Percentiles rank a stretch among this genome's conserved stretches.
Evolutionary conservation across 2,329 filamentous ascomycete genomes (phyloP).

Genomic region (Grosmannia serpens): DNA sequence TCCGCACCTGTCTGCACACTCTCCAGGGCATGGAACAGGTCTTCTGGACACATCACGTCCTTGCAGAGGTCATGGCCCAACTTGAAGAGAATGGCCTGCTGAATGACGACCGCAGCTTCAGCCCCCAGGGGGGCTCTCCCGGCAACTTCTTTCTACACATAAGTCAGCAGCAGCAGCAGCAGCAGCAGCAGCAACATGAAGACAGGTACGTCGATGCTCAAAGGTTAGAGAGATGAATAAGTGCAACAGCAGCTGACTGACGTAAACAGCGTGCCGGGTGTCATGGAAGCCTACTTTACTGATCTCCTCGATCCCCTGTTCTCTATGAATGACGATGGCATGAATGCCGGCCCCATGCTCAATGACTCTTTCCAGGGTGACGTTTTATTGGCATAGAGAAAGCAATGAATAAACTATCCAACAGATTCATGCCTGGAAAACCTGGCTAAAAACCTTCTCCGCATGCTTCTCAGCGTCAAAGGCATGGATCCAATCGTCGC

Average conservation of each 20-base stretch:
- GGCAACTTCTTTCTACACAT: constrained; percentile 12
- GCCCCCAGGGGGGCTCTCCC: constrained; percentile 10
- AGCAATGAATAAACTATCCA: background rate
- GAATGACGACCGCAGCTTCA: constrained; percentile 11
- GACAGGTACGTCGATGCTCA: background rate
- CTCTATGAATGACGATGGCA: constrained; percentile 4
- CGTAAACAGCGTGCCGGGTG: constrained; percentile 6
- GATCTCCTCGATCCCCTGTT: constrained; percentile 13
- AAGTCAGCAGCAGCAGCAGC: constrained; percentile 9
- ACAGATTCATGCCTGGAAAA: constrained; percentile 14
- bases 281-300: constrained; percentile 14
- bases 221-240: background rate
- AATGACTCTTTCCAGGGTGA: constrained; percentile 6
- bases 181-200: background rate
- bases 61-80: constrained; percentile 17
- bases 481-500: constrained; percentile 37
- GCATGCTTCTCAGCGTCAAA: constrained; percentile 34
- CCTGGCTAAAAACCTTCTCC: constrained; percentile 24
- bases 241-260: background rate
- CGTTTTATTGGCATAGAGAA: background rate
- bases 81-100: constrained; percentile 14
- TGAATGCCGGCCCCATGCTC: constrained; percentile 2
- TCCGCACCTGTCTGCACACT: constrained; percentile 12
- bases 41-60: constrained; percentile 14
- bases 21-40: constrained; percentile 18